Percentiles rank a stretch among this genome's conserved stretches.
These are phyloP conservation scores for Thermoascus crustaceus DNA, from an alignment of 2,329 filamentous ascomycete species.

Conservation along the genomic window DNA sequence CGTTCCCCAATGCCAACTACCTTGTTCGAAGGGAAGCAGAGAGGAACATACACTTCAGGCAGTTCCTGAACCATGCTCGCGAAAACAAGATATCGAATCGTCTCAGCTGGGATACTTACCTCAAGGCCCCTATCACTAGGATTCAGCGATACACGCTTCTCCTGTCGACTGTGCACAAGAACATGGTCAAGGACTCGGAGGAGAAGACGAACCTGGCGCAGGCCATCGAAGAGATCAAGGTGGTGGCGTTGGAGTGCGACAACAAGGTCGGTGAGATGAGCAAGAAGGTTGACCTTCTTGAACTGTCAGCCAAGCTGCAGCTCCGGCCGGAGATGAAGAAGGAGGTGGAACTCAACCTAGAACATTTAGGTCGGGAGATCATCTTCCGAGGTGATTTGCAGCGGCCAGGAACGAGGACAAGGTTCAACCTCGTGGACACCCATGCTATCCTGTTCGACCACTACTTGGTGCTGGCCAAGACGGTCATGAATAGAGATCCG, in stretches of 20 bases:
- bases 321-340: conserved; percentile 81
- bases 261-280: conserved; percentile 84
- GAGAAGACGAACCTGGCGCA: conserved; percentile 77
- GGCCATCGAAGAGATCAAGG: conserved; percentile 85
- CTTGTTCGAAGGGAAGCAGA: conserved; percentile 76
- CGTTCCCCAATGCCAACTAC: conserved; percentile 76
- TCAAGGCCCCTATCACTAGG: conserved; percentile 87
- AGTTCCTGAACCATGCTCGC: conserved; percentile 74
- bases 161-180: conserved; percentile 72
- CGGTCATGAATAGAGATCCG: conserved; percentile 58
- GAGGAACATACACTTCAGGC: conserved; percentile 74
- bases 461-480: conserved; percentile 87
- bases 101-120: conserved; percentile 86
- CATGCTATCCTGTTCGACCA: conserved; percentile 93
- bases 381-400: conserved; percentile 85
- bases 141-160: conserved; percentile 85
- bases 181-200: conserved; percentile 74
- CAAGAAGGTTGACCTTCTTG: conserved; percentile 81
- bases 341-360: conserved; percentile 73
- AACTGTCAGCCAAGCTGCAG: conserved; percentile 74
- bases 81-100: conserved; percentile 72
- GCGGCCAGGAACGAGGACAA: conserved; percentile 73
- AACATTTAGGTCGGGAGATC: conserved; percentile 86
- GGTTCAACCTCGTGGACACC: conserved; percentile 88
- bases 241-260: conserved; percentile 84